Evolutionary conservation across 306 rosid genomes (phyloP).

Genomic region (Quercus cerris): DNA sequence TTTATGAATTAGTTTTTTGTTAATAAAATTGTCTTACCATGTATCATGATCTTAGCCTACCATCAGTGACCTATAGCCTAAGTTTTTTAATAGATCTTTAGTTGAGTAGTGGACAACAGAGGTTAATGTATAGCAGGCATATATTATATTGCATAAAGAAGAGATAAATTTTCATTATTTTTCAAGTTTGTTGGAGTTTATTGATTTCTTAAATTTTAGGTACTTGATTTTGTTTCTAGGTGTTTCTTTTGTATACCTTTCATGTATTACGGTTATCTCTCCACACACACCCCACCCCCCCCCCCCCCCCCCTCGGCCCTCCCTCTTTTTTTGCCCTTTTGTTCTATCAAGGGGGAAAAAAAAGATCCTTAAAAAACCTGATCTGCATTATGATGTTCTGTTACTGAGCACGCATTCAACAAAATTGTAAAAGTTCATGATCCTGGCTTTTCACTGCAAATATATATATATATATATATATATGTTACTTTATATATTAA

Average conservation of each 20-base stretch:
- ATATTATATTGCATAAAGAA: neutral
- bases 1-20: too few relatives aligned
- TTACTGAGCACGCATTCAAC: neutral
- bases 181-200: too few relatives aligned
- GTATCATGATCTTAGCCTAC: neutral
- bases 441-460: slow-evolving; percentile 20
- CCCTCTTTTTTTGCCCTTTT: too few relatives aligned
- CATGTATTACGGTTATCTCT: too few relatives aligned
- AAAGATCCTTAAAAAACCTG: neutral
- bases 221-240: too few relatives aligned
- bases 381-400: neutral
- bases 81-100: neutral
- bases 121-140: neutral
- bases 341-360: too few relatives aligned
- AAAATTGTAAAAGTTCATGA: slow-evolving; percentile 23
- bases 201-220: too few relatives aligned
- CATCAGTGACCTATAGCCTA: neutral
- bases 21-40: neutral
- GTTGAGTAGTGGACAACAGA: neutral
- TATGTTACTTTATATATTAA: slow-evolving; percentile 13
- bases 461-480: too few relatives aligned
- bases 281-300: too few relatives aligned
- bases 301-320: too few relatives aligned
- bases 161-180: neutral
- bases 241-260: too few relatives aligned